Evolutionary conservation across 805 yeast species (phyloP), one percentile per base, ranked within the genome.

Genomic region (Aciculoconidium aculeatum): DNA sequence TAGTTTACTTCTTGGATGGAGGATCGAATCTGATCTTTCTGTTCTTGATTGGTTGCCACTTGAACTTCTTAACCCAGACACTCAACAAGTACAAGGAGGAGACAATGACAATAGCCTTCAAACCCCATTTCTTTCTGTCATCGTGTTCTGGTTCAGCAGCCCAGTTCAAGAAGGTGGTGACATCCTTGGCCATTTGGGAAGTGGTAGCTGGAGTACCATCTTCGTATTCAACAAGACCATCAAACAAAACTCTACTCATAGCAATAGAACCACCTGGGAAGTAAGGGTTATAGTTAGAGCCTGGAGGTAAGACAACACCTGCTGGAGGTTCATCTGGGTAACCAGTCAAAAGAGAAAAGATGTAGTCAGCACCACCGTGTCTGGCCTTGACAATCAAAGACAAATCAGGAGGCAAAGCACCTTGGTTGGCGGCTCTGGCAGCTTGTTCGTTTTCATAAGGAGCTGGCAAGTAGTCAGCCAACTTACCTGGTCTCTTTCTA

Each of bases 191-290:
- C 97, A 90, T 88, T 72, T 92, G 98, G 34, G 97, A 80, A 41
- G 97, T 82, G 31, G 97, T 79, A 31, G 98, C 97, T 36, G 94
- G 95, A 36, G 98, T 92, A 56, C 98, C 98, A 61, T 92, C 98
- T 62, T 92, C 98, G 67, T 79, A 92, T 72, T 92, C 98, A 42
- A 92, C 98, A 55, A 92, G 73, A 44, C 85, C 98, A 58, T 92
- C 98, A 49, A 88, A 92, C 61, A 92, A 73, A 36, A 90, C 97
- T 71, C 98, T 84, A 58, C 85, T 97, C 98, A 92, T 92, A 49
- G 96, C 98, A 70, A 92, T 90, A 23, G 96, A 75, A 45, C 98
- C 97, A 68, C 97, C 97, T 61, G 98, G 97, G 95, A 92, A 92
- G 75, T 92, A 92, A 55, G 98, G 98, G 76, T 92, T 92, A 70